Evolutionary conservation across 2,329 filamentous ascomycete species (phyloP).

Genomic region (Nigrograna mackinnonii): DNA sequence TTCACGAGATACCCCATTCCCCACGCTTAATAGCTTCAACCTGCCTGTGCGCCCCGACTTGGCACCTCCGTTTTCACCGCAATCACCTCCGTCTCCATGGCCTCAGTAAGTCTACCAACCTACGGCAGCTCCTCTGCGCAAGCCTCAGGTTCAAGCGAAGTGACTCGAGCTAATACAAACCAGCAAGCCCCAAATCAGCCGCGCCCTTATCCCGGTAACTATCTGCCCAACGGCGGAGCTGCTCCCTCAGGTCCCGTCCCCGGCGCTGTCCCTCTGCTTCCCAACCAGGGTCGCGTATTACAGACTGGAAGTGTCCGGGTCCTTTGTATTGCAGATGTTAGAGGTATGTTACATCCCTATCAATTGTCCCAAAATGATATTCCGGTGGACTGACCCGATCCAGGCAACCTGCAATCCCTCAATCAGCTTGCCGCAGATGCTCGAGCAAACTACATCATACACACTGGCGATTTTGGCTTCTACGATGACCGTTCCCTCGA

Average conservation of each 20-base stretch:
- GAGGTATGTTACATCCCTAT: slow-evolving; percentile 43
- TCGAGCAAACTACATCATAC: slow-evolving; percentile 95
- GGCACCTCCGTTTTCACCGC: slow-evolving; percentile 21
- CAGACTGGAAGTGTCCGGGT: slow-evolving; percentile 53
- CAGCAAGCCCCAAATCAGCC: slow-evolving; percentile 56
- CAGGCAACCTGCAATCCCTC: slow-evolving; percentile 91
- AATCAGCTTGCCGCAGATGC: slow-evolving; percentile 96
- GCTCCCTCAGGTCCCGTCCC: slow-evolving; percentile 47
- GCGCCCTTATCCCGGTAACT: slow-evolving; percentile 53
- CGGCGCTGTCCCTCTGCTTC: slow-evolving; percentile 52
- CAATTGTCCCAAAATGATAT: not conserved
- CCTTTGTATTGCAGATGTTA: slow-evolving; percentile 56
- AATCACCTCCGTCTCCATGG: slow-evolving; percentile 32
- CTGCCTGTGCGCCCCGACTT: slow-evolving; percentile 19
- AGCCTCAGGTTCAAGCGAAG: not conserved
- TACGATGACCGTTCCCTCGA: slow-evolving; percentile 96
- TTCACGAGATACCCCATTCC: slow-evolving; percentile 11
- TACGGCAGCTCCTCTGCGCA: not conserved
- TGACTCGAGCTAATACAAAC: slow-evolving; percentile 26
- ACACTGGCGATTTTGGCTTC: slow-evolving; percentile 98
- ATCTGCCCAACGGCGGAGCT: slow-evolving; percentile 51
- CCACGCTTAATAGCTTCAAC: too few species aligned
- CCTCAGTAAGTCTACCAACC: slow-evolving; percentile 32
- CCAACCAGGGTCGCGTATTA: slow-evolving; percentile 57
- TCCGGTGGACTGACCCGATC: slow-evolving; percentile 12